Evolutionary conservation across 371 early-diverging fungal genomes (phyloP), one percentile per base, ranked within the genome.

Genomic region (Circinella umbellata): DNA sequence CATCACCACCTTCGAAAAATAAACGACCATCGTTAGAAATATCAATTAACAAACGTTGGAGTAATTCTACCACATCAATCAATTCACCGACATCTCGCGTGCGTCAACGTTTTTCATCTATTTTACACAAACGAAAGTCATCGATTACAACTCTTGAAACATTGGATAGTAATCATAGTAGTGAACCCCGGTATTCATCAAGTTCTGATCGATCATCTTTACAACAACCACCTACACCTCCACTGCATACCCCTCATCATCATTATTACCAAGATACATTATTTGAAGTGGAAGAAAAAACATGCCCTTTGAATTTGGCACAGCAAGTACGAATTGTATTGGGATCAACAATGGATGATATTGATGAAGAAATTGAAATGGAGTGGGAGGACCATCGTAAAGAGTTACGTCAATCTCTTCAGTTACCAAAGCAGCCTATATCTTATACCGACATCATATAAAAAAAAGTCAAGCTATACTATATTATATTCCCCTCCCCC

Each of bases 321-420:
- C 47, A 27, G 11, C 68, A 75, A 35, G 75, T 75, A 42, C 65
- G 69, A 39, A 7, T 38, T 20, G 67, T 75, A 13, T 66, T 75
- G 14, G 75, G 75, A 4, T 65, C 71, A 4, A 46, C 71, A 20
- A 27, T 75, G 66, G 69, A 67, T 8, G 71, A 75, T 39, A 71
- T 69, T 18, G 75, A 75, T 47, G 63, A 65, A 53, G 75, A 75
- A 61, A 75, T 75, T 36, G 75, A 75, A 47, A 36, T 64, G 34
- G 75, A 75, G 57, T 75, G 75, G 75, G 75, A 75, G 47, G 66
- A 5, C 6, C 71, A 75, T 68, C 75, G 71, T 4, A 54, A 66
- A 46, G 42, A 64, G 20, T n/a, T 72, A 27, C 64, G 60, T 15
- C 70, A 70, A 49, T 70, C 70, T 4, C 60, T 70, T n/a, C 69